Evolutionary conservation across 495 filamentous ascomycete genomes (phyloP).

Genomic region (Filosporella fistucella): DNA sequence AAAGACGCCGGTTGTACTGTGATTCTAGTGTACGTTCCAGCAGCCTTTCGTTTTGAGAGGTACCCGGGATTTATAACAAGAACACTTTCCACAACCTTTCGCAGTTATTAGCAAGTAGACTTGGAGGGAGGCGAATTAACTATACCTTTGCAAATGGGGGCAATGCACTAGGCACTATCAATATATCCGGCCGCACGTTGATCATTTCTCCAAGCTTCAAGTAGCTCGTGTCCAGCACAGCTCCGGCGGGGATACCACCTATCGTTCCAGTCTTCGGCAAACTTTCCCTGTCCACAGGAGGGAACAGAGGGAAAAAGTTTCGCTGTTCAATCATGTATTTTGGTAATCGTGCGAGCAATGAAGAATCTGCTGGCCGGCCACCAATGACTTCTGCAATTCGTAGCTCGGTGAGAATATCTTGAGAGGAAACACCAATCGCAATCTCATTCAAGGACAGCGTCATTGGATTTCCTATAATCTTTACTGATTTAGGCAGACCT

Average conservation of each 20-base stretch:
- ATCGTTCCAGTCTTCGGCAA: slow-evolving; percentile 57
- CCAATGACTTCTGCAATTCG: slow-evolving; percentile 67
- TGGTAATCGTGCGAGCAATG: slow-evolving; percentile 58
- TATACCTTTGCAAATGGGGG: slow-evolving; percentile 83
- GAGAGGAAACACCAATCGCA: slow-evolving; percentile 71
- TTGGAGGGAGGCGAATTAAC: slow-evolving; percentile 18
- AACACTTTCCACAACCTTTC: slow-evolving; percentile 70
- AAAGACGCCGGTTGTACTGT: slow-evolving; percentile 60
- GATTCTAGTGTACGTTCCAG: slow-evolving; percentile 79
- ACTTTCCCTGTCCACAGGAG: slow-evolving; percentile 60
- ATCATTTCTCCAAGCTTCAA: slow-evolving; percentile 88
- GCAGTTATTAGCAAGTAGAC: slow-evolving; percentile 2
- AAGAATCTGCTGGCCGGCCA: slow-evolving; percentile 39
- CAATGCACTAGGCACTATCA: slow-evolving; percentile 79
- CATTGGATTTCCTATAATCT: slow-evolving; percentile 82
- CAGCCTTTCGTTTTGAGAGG: slow-evolving; percentile 72
- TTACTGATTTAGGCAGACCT: slow-evolving; percentile 65
- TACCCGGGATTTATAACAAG: slow-evolving; percentile 84
- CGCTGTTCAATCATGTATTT: slow-evolving; percentile 80
- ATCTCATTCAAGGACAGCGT: slow-evolving; percentile 82
- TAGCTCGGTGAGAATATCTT: slow-evolving; percentile 79
- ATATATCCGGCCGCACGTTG: slow-evolving; percentile 75
- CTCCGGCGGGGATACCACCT: slow-evolving; percentile 60
- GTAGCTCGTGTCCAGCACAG: slow-evolving; percentile 76
- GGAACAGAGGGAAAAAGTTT: slow-evolving; percentile 86